Conservation (phyloP, 2,329 filamentous ascomycete species). For the Dothiorella sarmentorum region DNA sequence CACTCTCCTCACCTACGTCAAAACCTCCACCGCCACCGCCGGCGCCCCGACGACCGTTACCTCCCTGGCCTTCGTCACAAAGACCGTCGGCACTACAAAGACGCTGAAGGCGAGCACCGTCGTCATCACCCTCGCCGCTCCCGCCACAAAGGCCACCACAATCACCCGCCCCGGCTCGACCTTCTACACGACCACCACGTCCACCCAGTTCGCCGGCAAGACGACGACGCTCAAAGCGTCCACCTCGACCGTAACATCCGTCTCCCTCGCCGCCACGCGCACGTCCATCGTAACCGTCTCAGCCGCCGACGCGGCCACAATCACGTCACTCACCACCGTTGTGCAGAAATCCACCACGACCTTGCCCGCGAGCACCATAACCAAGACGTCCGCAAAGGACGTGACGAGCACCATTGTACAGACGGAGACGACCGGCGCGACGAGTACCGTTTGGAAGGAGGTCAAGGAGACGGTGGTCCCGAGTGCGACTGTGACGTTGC, state of each 20-base stretch:
- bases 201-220: not conserved
- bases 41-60: conserved; percentile 23
- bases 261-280: conserved; percentile 21
- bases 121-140: not conserved
- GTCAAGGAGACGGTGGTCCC: conserved; percentile 25
- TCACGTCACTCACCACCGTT: conserved; percentile 12
- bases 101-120: conserved; percentile 22
- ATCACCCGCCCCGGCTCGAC: not conserved
- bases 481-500: conserved; percentile 20
- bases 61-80: conserved; percentile 24
- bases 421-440: conserved; percentile 22
- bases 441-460: conserved; percentile 23
- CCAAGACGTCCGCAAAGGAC: not conserved
- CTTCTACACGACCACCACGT: not conserved
- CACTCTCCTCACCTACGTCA: conserved; percentile 27
- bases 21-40: conserved; percentile 20
- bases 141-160: conserved; percentile 22
- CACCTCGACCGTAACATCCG: not conserved
- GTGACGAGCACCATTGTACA: not conserved
- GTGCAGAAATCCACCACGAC: not conserved
- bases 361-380: not conserved
- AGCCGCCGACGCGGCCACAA: conserved; percentile 23
- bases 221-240: not conserved
- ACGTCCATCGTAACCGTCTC: too few relatives aligned
- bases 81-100: conserved; percentile 23